phyloP scores from a whole-genome alignment of 257 asterid species.

The Nicotiana benthamiana region DNA sequence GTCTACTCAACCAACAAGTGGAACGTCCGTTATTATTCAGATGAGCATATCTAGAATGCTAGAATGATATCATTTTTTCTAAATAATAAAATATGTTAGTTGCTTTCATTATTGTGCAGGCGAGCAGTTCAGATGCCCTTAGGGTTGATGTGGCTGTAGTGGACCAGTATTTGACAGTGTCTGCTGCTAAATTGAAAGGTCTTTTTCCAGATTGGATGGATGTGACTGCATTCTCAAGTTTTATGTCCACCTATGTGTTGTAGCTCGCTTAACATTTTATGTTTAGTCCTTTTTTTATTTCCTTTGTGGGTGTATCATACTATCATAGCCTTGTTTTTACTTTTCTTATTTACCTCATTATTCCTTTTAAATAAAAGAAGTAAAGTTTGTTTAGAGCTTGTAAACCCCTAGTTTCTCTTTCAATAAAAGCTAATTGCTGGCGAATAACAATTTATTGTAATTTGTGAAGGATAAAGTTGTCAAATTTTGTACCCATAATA shows the following conservation, averaged over 20 bases:
- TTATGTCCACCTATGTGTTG: slow-evolving; percentile 58
- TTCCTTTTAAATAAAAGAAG: not conserved
- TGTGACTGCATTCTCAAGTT: slow-evolving; percentile 67
- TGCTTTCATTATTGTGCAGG: slow-evolving; percentile 36
- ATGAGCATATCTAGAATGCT: not conserved
- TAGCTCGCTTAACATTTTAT: slow-evolving; percentile 12
- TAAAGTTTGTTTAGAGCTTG: not conserved
- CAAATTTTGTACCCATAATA: too few relatives aligned
- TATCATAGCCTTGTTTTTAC: not conserved
- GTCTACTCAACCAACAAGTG: not conserved
- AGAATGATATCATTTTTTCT: not conserved
- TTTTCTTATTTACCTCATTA: not conserved
- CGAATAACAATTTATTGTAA: not conserved
- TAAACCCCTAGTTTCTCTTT: not conserved
- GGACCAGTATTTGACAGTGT: slow-evolving; percentile 54
- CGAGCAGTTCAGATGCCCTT: slow-evolving; percentile 49
- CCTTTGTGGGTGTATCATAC: not conserved
- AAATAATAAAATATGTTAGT: not conserved
- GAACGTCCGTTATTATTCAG: not conserved
- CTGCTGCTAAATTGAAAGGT: slow-evolving; percentile 58
- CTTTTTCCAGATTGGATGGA: slow-evolving; percentile 89
- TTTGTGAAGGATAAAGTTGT: too few relatives aligned
- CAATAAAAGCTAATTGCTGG: not conserved
- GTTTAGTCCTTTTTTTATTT: not conserved
- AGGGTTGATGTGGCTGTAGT: slow-evolving; percentile 72